Evolutionary conservation across 164 flowering plant species (phyloP), one percentile per base, ranked within the genome.

Genomic region (Euptelea pleiosperma): DNA sequence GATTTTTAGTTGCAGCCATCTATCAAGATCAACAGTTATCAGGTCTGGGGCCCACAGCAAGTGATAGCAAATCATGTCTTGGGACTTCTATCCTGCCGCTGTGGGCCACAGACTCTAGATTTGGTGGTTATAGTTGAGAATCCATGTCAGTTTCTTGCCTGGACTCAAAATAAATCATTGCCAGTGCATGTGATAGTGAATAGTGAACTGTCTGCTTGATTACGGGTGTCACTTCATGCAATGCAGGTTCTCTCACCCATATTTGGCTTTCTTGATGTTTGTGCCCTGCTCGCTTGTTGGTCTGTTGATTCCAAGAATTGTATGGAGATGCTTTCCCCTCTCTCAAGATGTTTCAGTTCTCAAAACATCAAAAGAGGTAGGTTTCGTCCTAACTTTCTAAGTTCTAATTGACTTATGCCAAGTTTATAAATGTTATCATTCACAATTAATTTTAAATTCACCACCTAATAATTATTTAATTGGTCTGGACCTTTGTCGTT

Each of bases 211-310:
- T 62, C 44, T 33, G 11, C 21, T 29, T 30, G 40, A 22, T 35
- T 14, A 1, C 47, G 37, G 24, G 35, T 45, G n/a, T 1, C 25
- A 34, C 44, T 73, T 47, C 22, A 18, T 36, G 28, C 11, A 42
- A 59, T 82, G 73, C 82, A 93, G 99, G 99, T 93, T 88, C 78
- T 78, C 83, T 55, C 79, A 74, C 70, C 95, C 96, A 46, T 81
- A 66, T 63, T 75, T 90, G 83, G 97, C 99, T 57, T 93, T 78
- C 59, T 48, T 88, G 72, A 90, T 88, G 95, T 93, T 86, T 59
- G 61, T 86, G 39, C 99, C 99, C 8, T 67, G 82, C 67, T 84
- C 97, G 57, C 71, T 93, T 48, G 61, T 78, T 66, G 99, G 99
- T 44, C 58, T 90, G 45, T 74, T 90, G 75, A 73, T 85, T 59